A percentile compares a stretch with the other conserved stretches of the same genome.
Evolutionary conservation across 805 yeast species (phyloP).

Genomic region (Cyberlindnera xishuangbannaensis): DNA sequence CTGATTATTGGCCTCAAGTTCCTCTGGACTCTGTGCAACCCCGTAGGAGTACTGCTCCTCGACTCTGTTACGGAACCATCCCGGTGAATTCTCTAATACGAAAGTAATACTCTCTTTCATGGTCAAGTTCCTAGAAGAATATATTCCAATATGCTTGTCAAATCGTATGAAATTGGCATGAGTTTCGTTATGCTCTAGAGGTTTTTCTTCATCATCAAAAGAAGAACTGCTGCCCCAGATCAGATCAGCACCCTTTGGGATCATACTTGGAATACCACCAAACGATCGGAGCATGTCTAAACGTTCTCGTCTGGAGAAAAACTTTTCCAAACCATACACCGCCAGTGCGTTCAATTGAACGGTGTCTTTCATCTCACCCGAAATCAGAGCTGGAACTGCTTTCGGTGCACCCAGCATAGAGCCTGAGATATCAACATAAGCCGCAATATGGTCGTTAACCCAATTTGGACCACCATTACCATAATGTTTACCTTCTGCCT

Average conservation of each 20-base stretch:
- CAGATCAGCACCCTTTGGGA: constrained; percentile 89
- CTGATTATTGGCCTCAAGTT: constrained; percentile 60
- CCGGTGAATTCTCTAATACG: constrained; percentile 59
- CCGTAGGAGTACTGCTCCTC: constrained; percentile 76
- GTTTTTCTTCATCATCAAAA: constrained; percentile 45
- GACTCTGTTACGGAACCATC: constrained; percentile 67
- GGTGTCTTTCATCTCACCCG: constrained; percentile 98
- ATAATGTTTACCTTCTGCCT: constrained; percentile 69
- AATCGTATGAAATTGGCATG: constrained; percentile 75
- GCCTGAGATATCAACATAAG: constrained; percentile 85
- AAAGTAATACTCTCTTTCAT: constrained; percentile 63
- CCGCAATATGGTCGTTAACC: constrained; percentile 81
- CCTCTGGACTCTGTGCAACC: constrained; percentile 50
- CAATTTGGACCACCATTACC: constrained; percentile 91
- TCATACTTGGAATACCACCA: constrained; percentile 94
- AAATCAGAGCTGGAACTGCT: constrained; percentile 82
- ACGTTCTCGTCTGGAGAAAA: constrained; percentile 85
- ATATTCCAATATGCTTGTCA: constrained; percentile 37
- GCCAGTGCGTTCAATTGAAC: constrained; percentile 91
- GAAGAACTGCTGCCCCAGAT: constrained; percentile 89
- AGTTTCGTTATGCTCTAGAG: constrained; percentile 31
- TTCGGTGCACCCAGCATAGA: constrained; percentile 93
- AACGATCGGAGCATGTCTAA: constrained; percentile 78
- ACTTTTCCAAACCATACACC: constrained; percentile 89
- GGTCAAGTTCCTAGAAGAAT: constrained; percentile 51